phyloP scores from a whole-genome alignment of 805 yeast genomes.

The Schizosaccharomyces lindneri region DNA sequence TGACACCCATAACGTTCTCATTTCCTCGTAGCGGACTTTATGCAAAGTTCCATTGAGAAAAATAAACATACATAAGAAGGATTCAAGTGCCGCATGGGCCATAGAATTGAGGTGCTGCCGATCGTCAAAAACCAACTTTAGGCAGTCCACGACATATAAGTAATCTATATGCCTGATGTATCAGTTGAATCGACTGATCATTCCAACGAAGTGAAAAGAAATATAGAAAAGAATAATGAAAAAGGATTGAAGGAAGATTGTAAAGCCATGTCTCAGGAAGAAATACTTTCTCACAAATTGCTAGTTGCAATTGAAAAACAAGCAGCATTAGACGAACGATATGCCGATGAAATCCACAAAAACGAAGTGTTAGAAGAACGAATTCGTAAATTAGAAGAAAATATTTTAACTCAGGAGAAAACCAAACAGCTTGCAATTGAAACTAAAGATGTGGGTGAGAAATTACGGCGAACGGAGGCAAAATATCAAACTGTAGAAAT shows the following conservation, averaged over 20 bases:
- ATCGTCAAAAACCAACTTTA: too few relatives aligned
- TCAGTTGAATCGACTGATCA: not conserved
- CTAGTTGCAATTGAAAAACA: conserved; percentile 11
- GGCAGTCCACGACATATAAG: not conserved
- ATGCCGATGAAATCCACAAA: conserved; percentile 7
- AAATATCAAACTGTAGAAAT: conserved; percentile 24
- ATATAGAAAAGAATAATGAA: not conserved
- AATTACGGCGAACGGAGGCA: conserved; percentile 13
- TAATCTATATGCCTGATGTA: not conserved
- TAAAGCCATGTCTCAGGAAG: conserved; percentile 8
- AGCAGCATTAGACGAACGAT: conserved; percentile 10
- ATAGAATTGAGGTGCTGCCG: too few relatives aligned
- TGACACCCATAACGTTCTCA: not conserved
- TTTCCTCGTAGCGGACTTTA: not conserved
- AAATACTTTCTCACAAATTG: conserved; percentile 8
- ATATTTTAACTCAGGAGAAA: conserved; percentile 4
- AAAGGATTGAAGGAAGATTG: not conserved
- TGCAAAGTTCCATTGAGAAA: not conserved
- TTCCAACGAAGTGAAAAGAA: too few relatives aligned
- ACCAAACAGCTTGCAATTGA: not conserved
- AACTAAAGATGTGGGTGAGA: conserved; percentile 11
- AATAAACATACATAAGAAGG: too few relatives aligned
- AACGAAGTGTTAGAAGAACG: conserved; percentile 3
- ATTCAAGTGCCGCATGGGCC: too few relatives aligned
- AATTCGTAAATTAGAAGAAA: conserved; percentile 6